Percentiles rank a stretch among this genome's conserved stretches.
Conservation (phyloP, 225 moss, liverwort and hornwort species). For the Rhytidiadelphus loreus region DNA sequence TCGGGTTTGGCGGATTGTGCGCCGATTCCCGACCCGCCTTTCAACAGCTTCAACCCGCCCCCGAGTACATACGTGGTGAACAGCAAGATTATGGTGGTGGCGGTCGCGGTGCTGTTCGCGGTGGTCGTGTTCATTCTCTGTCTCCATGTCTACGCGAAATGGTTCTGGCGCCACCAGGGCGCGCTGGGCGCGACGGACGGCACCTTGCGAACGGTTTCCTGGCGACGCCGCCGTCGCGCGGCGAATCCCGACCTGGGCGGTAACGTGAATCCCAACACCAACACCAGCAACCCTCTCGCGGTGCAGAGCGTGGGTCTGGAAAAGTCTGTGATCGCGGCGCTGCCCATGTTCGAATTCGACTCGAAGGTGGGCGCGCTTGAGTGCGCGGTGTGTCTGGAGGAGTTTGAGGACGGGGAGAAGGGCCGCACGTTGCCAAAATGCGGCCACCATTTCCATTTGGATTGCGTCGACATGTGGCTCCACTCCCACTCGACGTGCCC, state of each 20-base stretch:
- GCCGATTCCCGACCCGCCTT: background rate
- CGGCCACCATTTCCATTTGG: conserved; percentile 45
- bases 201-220: background rate
- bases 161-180: conserved; percentile 43
- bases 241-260: background rate
- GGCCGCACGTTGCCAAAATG: conserved; percentile 49
- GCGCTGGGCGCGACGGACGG: background rate
- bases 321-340: conserved; percentile 33
- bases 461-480: conserved; percentile 66
- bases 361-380: conserved; percentile 5
- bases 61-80: conserved; percentile 12
- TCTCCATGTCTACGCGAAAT: conserved; percentile 69
- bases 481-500: conserved; percentile 54
- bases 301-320: conserved; percentile 39
- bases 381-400: conserved; percentile 54
- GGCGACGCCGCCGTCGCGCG: conserved; percentile 26
- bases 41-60: background rate
- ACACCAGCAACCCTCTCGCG: background rate
- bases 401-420: conserved; percentile 26
- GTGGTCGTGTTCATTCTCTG: conserved; percentile 58
- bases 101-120: conserved; percentile 53
- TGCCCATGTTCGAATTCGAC: conserved; percentile 57
- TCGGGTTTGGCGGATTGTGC: background rate
- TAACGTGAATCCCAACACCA: background rate
- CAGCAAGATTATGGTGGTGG: conserved; percentile 74